Conservation (phyloP, 1,139 yeast species). For the Casaregolazyma suthepensis region DNA sequence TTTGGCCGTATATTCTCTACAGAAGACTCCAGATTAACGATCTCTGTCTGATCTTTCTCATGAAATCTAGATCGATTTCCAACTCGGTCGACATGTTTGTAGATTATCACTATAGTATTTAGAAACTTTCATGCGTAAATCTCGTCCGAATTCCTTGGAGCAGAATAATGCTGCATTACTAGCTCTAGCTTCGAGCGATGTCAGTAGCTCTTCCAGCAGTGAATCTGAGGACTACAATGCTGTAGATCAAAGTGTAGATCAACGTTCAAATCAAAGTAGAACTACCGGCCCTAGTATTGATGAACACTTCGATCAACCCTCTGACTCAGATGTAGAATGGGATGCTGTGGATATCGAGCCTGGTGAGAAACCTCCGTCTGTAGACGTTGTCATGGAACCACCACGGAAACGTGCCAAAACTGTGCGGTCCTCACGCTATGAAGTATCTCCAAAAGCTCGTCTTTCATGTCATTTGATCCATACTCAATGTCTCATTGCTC, state of each 20-base stretch:
- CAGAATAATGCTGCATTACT: slow-evolving; percentile 4
- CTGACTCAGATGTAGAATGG: slow-evolving; percentile 2
- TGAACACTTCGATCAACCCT: neutral
- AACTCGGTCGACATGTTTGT: neutral
- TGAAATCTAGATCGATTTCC: neutral
- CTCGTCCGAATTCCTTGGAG: neutral
- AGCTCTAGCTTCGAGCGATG: neutral
- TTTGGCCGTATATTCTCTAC: neutral
- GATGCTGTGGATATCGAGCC: slow-evolving; percentile 3
- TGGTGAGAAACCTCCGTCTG: neutral
- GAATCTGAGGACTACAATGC: no score
- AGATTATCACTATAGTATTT: neutral
- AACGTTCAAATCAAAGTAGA: neutral
- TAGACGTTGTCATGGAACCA: neutral
- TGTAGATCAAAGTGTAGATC: no score
- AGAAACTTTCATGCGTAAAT: neutral
- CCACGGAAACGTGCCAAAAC: neutral
- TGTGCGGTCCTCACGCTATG: neutral
- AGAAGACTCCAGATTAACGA: neutral
- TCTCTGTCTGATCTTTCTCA: neutral
- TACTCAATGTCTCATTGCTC: slow-evolving; percentile 1
- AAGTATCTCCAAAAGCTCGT: neutral
- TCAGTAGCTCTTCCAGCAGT: neutral
- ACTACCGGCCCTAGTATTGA: neutral
- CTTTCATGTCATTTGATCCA: neutral